Evolutionary conservation across 75 land plant species (phyloP).

Genomic region (Cryptomeria japonica): DNA sequence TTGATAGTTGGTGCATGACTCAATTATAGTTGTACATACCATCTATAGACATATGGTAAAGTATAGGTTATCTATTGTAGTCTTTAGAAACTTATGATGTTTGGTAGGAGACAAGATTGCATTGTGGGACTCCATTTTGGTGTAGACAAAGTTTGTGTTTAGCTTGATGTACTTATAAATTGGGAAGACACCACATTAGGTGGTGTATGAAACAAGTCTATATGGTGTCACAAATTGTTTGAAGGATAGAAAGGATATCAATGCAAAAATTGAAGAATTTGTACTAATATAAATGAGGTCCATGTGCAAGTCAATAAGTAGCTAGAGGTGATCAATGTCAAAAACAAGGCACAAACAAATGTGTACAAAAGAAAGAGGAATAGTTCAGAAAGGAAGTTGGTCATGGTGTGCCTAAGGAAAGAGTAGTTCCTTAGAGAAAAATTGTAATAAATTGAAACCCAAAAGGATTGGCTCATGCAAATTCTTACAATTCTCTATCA

Average conservation of each 20-base stretch:
- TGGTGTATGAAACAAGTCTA: no score
- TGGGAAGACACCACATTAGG: not conserved
- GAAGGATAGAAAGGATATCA: not conserved
- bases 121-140: not conserved
- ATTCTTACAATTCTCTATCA: not conserved
- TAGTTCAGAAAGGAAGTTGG: not conserved
- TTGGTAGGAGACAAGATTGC: not conserved
- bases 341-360: not conserved
- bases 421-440: not conserved
- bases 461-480: not conserved
- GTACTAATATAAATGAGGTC: not conserved
- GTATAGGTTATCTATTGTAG: not conserved
- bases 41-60: not conserved
- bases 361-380: not conserved
- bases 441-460: not conserved
- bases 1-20: not conserved
- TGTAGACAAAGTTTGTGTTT: constrained; percentile 8
- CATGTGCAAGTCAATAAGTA: not conserved
- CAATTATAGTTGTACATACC: not conserved
- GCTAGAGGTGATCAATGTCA: not conserved
- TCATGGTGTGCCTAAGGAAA: not conserved
- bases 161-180: not conserved
- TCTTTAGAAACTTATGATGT: not conserved
- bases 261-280: not conserved
- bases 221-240: not conserved